Evolutionary conservation across 2,329 filamentous ascomycete genomes (phyloP), one percentile per base, ranked within the genome.

Genomic region (Xenosphaeropsis pyriputrescens): DNA sequence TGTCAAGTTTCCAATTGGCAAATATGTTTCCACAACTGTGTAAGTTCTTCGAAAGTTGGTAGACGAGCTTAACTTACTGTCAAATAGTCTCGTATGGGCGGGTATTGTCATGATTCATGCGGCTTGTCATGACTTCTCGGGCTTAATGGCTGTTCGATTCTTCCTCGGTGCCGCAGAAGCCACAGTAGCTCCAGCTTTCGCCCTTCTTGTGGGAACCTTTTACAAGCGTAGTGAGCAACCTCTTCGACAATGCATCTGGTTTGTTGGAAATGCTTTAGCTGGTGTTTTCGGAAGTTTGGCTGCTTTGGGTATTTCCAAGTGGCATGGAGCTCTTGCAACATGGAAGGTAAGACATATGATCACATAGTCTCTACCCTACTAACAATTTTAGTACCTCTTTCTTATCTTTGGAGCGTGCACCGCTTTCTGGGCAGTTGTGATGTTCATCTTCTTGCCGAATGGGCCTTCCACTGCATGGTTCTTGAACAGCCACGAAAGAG

Each of bases 151-250:
- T 6, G 56, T 74, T 13, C 60, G 72, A 30, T 65, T 65, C 2
- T 52, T 75, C 2, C 63, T 64, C 5, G 71, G 70, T 30, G 68
- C 67, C 1, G 67, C 67, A 9, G 70, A 75, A 53, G 67, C 70
- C 1, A 70, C 65, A 41, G 53, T 62, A 0, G 68, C 72, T 43
- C 72, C 72, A 0, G 63, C 61, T 0, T 68, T 79, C 41, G 74
- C 79, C 62, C 54, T 80, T 2, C 71, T 79, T 29, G 79, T 74
- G 0, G 65, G 65, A 5, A 78, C 77, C 72, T 81, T 72, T 67
- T 66, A 77, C 46, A 77, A 73, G 1, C 62, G 73, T 8, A 60
- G 63, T 2, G 71, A 81, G 47, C 75, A 80, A 46, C 73, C 75
- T 0, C 59, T 71, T 3, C 61, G 74, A 1, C 72, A 75, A 5